Evolutionary conservation across 225 moss, liverwort and hornwort genomes (phyloP).

Genomic region (Asterella californica): DNA sequence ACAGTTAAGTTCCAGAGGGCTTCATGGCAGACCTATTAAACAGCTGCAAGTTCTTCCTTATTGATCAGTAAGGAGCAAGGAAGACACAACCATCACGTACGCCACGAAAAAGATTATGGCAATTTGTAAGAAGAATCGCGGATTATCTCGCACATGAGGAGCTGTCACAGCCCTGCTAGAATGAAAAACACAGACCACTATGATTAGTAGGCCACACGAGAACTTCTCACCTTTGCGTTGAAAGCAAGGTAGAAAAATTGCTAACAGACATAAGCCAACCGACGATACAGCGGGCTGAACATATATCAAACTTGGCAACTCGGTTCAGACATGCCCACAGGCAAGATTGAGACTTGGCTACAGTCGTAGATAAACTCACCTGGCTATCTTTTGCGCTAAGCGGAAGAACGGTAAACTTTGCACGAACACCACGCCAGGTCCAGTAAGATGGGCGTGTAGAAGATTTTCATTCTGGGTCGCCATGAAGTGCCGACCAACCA

Average conservation of each 20-base stretch:
- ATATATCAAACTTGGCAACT: background rate
- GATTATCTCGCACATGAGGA: slow-evolving; percentile 50
- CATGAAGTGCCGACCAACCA: background rate
- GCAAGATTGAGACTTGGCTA: background rate
- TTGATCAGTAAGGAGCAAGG: slow-evolving; percentile 41
- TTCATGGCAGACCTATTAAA: background rate
- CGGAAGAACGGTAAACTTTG: slow-evolving; percentile 54
- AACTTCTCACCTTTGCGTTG: slow-evolving; percentile 32
- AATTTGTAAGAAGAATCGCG: slow-evolving; percentile 48
- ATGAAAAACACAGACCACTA: slow-evolving; percentile 12
- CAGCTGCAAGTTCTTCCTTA: slow-evolving; percentile 5
- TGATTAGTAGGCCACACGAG: slow-evolving; percentile 23
- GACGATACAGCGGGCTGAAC: background rate
- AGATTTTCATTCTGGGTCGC: slow-evolving; percentile 34
- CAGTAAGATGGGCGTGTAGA: slow-evolving; percentile 45
- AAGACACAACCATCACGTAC: slow-evolving; percentile 47
- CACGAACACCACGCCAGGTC: slow-evolving; percentile 51
- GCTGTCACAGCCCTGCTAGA: slow-evolving; percentile 39
- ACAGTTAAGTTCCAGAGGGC: background rate
- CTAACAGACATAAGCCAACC: slow-evolving; percentile 1
- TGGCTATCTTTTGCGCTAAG: slow-evolving; percentile 43
- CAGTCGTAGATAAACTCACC: slow-evolving; percentile 21
- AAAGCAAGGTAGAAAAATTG: background rate
- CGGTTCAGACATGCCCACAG: background rate
- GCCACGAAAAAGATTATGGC: slow-evolving; percentile 42